Percentiles rank a stretch among this genome's conserved stretches.
These are phyloP conservation scores for Cryptosporidium canis DNA, from an alignment of 169 alveolate genomes.

Conservation along the genomic window DNA sequence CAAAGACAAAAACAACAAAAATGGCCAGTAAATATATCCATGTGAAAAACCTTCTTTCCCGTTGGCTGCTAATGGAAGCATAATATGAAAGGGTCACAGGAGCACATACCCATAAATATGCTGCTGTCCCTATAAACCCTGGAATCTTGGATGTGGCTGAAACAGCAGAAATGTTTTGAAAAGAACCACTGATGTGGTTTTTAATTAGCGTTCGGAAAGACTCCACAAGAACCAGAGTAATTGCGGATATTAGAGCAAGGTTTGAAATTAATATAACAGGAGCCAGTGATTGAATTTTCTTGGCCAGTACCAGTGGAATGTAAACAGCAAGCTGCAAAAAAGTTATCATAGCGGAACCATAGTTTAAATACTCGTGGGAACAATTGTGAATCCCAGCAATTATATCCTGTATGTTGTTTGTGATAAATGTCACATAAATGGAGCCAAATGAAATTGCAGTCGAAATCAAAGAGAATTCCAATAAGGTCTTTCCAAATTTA, in stretches of 20 bases:
- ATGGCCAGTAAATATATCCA: slow-evolving; percentile 42
- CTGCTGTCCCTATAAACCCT: slow-evolving; percentile 70
- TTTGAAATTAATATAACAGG: slow-evolving; percentile 29
- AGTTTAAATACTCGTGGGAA: slow-evolving; percentile 26
- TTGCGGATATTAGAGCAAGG: slow-evolving; percentile 43
- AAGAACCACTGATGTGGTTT: neutral
- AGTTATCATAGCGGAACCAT: slow-evolving; percentile 39
- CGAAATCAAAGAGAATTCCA: slow-evolving; percentile 31
- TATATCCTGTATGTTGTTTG: slow-evolving; percentile 63
- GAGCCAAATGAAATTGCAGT: slow-evolving; percentile 64
- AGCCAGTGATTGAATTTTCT: slow-evolving; percentile 48
- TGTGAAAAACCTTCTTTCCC: slow-evolving; percentile 30
- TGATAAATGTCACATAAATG: slow-evolving; percentile 53
- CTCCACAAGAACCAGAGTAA: slow-evolving; percentile 14
- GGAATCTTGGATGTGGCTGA: slow-evolving; percentile 9
- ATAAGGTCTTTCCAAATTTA: slow-evolving; percentile 7
- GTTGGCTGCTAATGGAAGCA: neutral
- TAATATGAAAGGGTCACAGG: slow-evolving; percentile 63
- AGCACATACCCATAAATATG: slow-evolving; percentile 72
- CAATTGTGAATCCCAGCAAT: slow-evolving; percentile 63
- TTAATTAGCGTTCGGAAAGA: slow-evolving; percentile 17
- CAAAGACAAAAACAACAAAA: slow-evolving; percentile 48
- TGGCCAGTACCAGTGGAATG: slow-evolving; percentile 34
- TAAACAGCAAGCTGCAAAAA: slow-evolving; percentile 35
- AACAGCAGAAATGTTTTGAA: slow-evolving; percentile 10